These are phyloP conservation scores for Ascomycota sp. DNA, from an alignment of 2,329 filamentous ascomycete species.

Conservation along the genomic window DNA sequence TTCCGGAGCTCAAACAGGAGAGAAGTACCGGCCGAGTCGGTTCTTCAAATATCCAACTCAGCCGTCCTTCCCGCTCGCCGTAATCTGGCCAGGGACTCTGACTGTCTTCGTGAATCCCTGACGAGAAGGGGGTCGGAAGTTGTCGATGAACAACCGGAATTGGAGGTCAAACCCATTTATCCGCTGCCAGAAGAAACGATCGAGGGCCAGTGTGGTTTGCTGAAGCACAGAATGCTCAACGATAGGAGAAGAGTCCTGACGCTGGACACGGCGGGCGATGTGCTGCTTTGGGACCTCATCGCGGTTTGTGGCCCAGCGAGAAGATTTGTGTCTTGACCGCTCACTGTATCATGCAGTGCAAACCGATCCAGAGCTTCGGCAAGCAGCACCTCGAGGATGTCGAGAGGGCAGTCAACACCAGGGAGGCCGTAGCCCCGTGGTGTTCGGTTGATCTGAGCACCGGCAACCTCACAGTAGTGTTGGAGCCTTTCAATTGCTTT, in stretches of 20 bases:
- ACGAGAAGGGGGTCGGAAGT: slow-evolving; percentile 18
- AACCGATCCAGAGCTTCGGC: slow-evolving; percentile 77
- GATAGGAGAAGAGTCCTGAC: slow-evolving; percentile 79
- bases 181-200: slow-evolving; percentile 60
- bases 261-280: slow-evolving; percentile 84
- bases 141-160: slow-evolving; percentile 9
- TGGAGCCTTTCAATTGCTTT: slow-evolving; percentile 92
- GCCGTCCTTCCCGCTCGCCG: slow-evolving; percentile 48
- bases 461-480: slow-evolving; percentile 69
- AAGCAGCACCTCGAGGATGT: slow-evolving; percentile 90
- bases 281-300: slow-evolving; percentile 84
- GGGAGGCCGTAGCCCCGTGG: slow-evolving; percentile 84
- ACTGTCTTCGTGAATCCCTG: slow-evolving; percentile 23
- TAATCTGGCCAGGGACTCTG: slow-evolving; percentile 31
- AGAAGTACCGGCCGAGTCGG: slow-evolving; percentile 56
- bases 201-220: slow-evolving; percentile 83
- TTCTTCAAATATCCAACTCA: slow-evolving; percentile 69
- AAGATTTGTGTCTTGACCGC: not conserved
- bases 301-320: slow-evolving; percentile 27
- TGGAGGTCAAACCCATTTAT: slow-evolving; percentile 38
- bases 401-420: slow-evolving; percentile 65
- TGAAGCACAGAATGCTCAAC: slow-evolving; percentile 83
- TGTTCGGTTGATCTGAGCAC: slow-evolving; percentile 89
- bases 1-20: slow-evolving; percentile 21
- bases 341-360: slow-evolving; percentile 35